Conservation (phyloP, 1,284 basidiomycete species). For the Grifola frondosa region DNA sequence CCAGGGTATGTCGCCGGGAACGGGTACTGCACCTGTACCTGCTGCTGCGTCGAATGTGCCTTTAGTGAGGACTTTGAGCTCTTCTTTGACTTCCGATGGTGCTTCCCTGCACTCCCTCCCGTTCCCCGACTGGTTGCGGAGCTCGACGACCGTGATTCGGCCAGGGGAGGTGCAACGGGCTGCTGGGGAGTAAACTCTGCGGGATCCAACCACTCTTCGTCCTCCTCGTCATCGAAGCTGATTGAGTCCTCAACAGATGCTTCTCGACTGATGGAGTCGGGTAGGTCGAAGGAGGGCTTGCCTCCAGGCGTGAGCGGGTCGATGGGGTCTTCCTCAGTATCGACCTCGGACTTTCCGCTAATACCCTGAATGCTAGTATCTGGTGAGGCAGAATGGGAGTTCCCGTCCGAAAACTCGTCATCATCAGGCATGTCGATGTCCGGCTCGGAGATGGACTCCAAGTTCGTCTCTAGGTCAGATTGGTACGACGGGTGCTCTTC, state of each 20-base stretch:
- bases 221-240: constrained; percentile 45
- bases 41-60: constrained; percentile 16
- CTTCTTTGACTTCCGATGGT: constrained; percentile 28
- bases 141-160: constrained; percentile 23
- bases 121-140: constrained; percentile 26
- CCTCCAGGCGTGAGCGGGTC: constrained; percentile 63
- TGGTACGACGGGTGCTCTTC: constrained; percentile 85
- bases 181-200: constrained; percentile 38
- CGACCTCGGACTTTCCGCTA: constrained; percentile 45
- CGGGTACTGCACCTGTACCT: constrained; percentile 47
- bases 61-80: constrained; percentile 14
- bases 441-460: constrained; percentile 79
- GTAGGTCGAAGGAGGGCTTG: constrained; percentile 42
- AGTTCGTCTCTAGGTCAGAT: constrained; percentile 69
- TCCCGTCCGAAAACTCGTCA: constrained; percentile 43
- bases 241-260: constrained; percentile 17
- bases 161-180: constrained; percentile 22
- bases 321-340: constrained; percentile 67
- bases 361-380: constrained; percentile 24
- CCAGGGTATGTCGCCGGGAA: constrained; percentile 55
- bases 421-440: constrained; percentile 55
- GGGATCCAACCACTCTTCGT: constrained; percentile 68
- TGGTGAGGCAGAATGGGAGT: constrained; percentile 32
- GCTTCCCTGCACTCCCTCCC: constrained; percentile 22
- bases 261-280: constrained; percentile 20